These are phyloP conservation scores for Xylaria sp. DNA, from an alignment of 2,329 filamentous ascomycete species.

Conservation along the genomic window DNA sequence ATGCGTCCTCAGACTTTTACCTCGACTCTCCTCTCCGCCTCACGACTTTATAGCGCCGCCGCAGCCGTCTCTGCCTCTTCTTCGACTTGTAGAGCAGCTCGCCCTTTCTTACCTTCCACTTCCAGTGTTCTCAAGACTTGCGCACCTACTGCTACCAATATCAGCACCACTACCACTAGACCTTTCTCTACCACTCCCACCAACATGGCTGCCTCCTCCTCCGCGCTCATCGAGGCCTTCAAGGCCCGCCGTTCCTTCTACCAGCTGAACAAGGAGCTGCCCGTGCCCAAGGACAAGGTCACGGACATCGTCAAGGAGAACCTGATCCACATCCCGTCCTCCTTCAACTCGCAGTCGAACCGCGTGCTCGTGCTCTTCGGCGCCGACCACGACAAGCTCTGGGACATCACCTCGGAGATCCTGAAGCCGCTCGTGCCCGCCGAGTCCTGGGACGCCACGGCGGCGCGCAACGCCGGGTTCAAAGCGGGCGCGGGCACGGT, in stretches of 20 bases:
- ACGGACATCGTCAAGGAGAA: constrained; percentile 72
- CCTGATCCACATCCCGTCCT: constrained; percentile 76
- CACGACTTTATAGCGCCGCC: constrained; percentile 36
- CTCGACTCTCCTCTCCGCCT: constrained; percentile 43
- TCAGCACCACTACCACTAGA: constrained; percentile 26
- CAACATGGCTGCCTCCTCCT: constrained; percentile 55
- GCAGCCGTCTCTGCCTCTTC: constrained; percentile 25
- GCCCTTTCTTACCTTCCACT: constrained; percentile 13
- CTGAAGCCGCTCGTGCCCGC: constrained; percentile 76
- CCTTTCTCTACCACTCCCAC: constrained; percentile 43
- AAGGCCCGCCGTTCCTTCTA: constrained; percentile 77
- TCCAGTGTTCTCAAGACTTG: constrained; percentile 35
- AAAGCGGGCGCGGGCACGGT: constrained; percentile 80
- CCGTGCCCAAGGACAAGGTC: constrained; percentile 68
- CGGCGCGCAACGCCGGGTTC: constrained; percentile 63
- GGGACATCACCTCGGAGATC: constrained; percentile 75
- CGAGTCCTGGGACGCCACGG: constrained; percentile 67
- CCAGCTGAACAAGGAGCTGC: constrained; percentile 71
- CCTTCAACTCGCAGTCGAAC: constrained; percentile 90
- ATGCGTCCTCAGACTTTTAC: constrained; percentile 47
- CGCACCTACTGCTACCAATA: constrained; percentile 9
- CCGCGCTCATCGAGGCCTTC: constrained; percentile 70
- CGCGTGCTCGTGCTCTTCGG: constrained; percentile 82
- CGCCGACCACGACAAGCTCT: constrained; percentile 86
- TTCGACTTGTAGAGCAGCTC: constrained; percentile 35